These are phyloP conservation scores for Pugionium dolabratum DNA, from an alignment of 345 rosid genomes.

Conservation along the genomic window DNA sequence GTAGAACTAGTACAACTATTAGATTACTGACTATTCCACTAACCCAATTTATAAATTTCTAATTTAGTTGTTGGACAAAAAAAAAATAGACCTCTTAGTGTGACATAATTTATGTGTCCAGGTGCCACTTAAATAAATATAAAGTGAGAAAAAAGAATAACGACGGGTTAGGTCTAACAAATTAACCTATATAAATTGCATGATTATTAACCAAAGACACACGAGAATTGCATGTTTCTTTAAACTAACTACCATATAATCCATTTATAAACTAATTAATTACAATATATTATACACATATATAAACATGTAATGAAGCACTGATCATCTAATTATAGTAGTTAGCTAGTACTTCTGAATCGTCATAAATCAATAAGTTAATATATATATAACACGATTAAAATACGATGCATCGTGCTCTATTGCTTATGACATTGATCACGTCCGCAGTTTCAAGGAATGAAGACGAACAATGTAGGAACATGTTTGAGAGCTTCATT, in stretches of 20 bases:
- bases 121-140: background rate
- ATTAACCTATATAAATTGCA: slow-evolving; percentile 24
- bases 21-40: no score
- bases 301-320: slow-evolving; percentile 5
- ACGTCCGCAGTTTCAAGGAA: slow-evolving; percentile 20
- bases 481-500: slow-evolving; percentile 23
- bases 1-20: no score
- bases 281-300: background rate
- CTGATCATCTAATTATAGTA: background rate
- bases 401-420: slow-evolving; percentile 28
- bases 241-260: slow-evolving; percentile 5
- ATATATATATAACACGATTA: background rate
- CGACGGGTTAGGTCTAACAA: slow-evolving; percentile 27
- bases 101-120: background rate
- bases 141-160: background rate
- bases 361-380: background rate
- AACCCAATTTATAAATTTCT: no score
- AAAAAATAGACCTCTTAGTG: no score
- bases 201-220: slow-evolving; percentile 14
- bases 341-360: background rate
- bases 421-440: slow-evolving; percentile 32
- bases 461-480: slow-evolving; percentile 31
- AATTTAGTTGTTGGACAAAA: no score
- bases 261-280: slow-evolving; percentile 1
- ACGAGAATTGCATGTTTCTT: slow-evolving; percentile 29